Conservation (phyloP, 306 rosid species). For the Leucaena leucocephala region DNA sequence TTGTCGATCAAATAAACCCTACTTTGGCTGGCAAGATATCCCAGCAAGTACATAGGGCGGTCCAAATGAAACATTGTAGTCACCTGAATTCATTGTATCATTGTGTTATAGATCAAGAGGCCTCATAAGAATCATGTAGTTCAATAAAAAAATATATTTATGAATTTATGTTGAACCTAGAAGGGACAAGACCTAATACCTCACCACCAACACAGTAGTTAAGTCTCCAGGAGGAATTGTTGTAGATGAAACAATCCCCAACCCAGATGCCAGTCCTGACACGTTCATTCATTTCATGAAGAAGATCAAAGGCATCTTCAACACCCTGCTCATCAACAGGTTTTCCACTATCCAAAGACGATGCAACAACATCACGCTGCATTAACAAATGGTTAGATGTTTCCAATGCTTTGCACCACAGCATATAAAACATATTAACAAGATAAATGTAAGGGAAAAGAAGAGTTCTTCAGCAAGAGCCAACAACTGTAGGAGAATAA, state of each 20-base stretch:
- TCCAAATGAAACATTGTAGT: conserved; percentile 99
- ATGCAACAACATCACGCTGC: conserved; percentile 94
- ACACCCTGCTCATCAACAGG: conserved; percentile 93
- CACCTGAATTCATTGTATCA: conserved; percentile 62
- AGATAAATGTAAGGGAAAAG: not conserved
- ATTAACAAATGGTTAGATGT: conserved; percentile 39
- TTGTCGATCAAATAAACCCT: conserved; percentile 94
- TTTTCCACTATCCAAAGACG: conserved; percentile 84
- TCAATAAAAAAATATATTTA: conserved; percentile 20
- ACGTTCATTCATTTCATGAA: conserved; percentile 93
- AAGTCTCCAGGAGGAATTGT: conserved; percentile 95
- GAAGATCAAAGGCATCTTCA: conserved; percentile 97
- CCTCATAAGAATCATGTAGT: conserved; percentile 21
- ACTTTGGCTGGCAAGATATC: conserved; percentile 97
- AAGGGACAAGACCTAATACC: conserved; percentile 56
- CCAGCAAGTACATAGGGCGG: conserved; percentile 99
- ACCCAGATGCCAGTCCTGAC: conserved; percentile 99
- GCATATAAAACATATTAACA: not conserved
- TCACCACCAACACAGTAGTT: conserved; percentile 99
- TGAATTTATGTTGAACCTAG: conserved; percentile 22
- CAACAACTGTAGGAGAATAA: conserved; percentile 11
- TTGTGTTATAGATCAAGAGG: conserved; percentile 38
- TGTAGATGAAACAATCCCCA: conserved; percentile 99
- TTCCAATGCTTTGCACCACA: conserved; percentile 25
- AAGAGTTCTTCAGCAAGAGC: conserved; percentile 1